A percentile compares a stretch with the other conserved stretches of the same genome.
These are phyloP conservation scores for Trichoderma sp. DNA, from an alignment of 2,329 filamentous ascomycete genomes.

Conservation along the genomic window DNA sequence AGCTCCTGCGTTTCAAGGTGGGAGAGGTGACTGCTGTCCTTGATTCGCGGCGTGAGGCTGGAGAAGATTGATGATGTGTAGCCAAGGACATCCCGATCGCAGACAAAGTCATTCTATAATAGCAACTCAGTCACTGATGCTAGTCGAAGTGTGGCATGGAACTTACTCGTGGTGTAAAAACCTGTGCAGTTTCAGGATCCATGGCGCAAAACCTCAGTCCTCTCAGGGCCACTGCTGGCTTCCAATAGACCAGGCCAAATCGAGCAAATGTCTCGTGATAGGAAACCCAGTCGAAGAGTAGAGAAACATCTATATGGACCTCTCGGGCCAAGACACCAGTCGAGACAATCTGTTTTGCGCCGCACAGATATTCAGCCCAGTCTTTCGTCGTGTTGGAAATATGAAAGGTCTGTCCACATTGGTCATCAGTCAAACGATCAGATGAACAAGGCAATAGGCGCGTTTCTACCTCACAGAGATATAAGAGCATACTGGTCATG, in stretches of 20 bases:
- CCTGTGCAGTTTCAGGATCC: neutral
- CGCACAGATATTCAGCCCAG: conserved; percentile 8
- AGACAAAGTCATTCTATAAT: neutral
- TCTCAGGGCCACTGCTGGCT: neutral
- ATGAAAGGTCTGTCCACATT: conserved; percentile 6
- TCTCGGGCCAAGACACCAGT: neutral
- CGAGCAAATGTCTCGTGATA: conserved; percentile 16
- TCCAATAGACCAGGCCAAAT: conserved; percentile 14
- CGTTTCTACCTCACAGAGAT: conserved; percentile 1
- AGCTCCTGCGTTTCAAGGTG: neutral
- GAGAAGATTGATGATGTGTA: neutral
- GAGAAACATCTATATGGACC: neutral
- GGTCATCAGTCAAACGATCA: no score
- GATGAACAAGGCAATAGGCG: no score
- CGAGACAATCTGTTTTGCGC: conserved; percentile 10
- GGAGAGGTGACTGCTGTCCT: neutral
- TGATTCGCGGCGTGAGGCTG: neutral
- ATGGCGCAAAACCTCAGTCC: neutral
- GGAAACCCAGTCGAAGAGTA: conserved; percentile 3
- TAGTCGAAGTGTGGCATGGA: neutral
- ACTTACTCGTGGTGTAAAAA: neutral
- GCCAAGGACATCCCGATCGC: neutral
- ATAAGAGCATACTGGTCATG: conserved; percentile 16
- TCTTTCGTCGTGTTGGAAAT: neutral
- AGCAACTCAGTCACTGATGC: neutral